Evolutionary conservation across 495 filamentous ascomycete genomes (phyloP).

Genomic region (Penicillium ochrochloron): DNA sequence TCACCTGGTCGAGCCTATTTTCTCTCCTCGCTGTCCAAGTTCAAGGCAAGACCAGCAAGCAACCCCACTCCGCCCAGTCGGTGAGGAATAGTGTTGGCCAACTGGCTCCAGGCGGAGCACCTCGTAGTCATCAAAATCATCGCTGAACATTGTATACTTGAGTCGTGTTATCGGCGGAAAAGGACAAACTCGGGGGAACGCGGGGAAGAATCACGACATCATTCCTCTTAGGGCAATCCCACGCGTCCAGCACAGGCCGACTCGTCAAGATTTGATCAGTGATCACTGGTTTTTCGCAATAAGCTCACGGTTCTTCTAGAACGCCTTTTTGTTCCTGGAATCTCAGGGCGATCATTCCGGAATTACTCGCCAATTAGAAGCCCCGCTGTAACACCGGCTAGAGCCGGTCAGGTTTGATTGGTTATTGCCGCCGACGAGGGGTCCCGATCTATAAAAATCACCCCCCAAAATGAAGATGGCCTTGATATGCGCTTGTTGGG

Average conservation of each 20-base stretch:
- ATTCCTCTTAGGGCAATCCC: slow-evolving; percentile 30
- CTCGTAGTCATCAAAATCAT: neutral
- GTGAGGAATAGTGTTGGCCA: slow-evolving; percentile 6
- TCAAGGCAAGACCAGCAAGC: neutral
- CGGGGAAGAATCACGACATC: slow-evolving; percentile 25
- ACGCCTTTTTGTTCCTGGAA: slow-evolving; percentile 28
- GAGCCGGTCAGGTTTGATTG: slow-evolving; percentile 34
- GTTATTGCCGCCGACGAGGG: slow-evolving; percentile 26
- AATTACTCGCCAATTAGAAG: slow-evolving; percentile 23
- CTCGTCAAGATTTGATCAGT: neutral
- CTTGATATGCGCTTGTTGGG: slow-evolving; percentile 9
- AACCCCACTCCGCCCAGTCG: slow-evolving; percentile 21
- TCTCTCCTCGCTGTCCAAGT: slow-evolving; percentile 20
- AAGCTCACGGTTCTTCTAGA: slow-evolving; percentile 27
- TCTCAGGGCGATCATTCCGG: slow-evolving; percentile 28
- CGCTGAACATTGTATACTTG: neutral
- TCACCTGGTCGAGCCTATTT: slow-evolving; percentile 2
- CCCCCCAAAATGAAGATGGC: slow-evolving; percentile 1
- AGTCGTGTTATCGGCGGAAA: neutral
- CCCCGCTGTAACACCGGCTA: slow-evolving; percentile 27
- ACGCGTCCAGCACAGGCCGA: slow-evolving; percentile 20
- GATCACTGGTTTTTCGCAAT: neutral
- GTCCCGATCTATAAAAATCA: slow-evolving; percentile 32
- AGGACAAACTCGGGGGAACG: slow-evolving; percentile 24
- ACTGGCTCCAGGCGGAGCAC: neutral